Evolutionary conservation across 2,329 filamentous ascomycete genomes (phyloP), one percentile per base, ranked within the genome.

Genomic region (Stachybotrys echinatus): DNA sequence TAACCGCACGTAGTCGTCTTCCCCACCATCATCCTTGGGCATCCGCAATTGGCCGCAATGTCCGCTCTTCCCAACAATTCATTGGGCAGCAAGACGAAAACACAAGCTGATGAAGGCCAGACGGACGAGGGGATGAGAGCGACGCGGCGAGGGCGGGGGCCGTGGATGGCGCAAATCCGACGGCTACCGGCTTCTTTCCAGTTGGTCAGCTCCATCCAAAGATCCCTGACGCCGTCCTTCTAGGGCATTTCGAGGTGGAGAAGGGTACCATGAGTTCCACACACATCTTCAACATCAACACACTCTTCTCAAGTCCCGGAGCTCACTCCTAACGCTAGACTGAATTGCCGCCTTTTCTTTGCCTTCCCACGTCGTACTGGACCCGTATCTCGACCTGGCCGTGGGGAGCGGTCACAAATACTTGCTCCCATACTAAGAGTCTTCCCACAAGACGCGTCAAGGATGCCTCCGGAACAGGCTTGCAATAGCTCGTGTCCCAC

Each of bases 131-230:
- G 38, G 38, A 20, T 40, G 17, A 20, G 18, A n/a, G 38, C 38
- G 38, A 7, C 10, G 18, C 2, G 38, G 38, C 38, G 19, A n/a
- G 8, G 38, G 38, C 2, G 27, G 27, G 27, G 17, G 38, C 8
- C 17, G 38, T 18, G 12, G 18, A 40, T 40, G 38, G 38, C n/a
- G 17, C 19, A 18, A 18, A 18, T 40, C 38, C 38, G 38, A 40
- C 17, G 19, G 38, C 50, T 52, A 45, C 48, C 51, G 50, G 50
- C 50, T 54, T 44, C 45, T 45, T 52, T 54, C 52, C 52, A 52
- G 52, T 52, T 54, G 52, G 52, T 42, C 50, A 52, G 43, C 12
- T 43, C 39, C 10, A 22, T 37, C 18, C 14, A n/a, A 34, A 19
- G 8, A 50, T 50, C 44, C 48, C 23, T 50, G 44, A 22, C 44